Evolutionary conservation across 148 eudicot genomes (phyloP), one percentile per base, ranked within the genome.

Genomic region (Pouteria glomerata): DNA sequence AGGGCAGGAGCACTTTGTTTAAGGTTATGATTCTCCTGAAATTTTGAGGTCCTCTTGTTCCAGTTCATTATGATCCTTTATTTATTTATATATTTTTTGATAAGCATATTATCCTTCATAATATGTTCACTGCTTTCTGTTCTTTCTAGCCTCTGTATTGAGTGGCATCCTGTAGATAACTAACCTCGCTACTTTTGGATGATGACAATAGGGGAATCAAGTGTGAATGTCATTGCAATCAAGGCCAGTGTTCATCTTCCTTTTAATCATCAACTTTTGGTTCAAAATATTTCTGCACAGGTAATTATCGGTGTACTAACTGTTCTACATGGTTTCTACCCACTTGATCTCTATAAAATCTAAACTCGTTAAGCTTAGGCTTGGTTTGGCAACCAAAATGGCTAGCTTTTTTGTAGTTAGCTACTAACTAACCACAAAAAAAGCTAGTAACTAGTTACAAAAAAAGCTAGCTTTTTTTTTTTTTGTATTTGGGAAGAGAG

Each of bases 281-380:
- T 94, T 69, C 98, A 94, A 73, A 94, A 94, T 78, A 93, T 94
- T 65, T 83, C 98, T 78, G 72, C 87, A 27, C 96, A 89, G 98
- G 98, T 94, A 79, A 27, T 24, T 77, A 10, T 59, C 34, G 19
- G 6, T 19, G 33, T 70, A 58, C 29, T 59, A 12, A 34, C 33
- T 41, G 23, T 27, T 31, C 57, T 66, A 51, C 53, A 7, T 66
- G 24, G 31, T n/a, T 31, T 66, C 10, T 57, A 8, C 55, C 12
- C 39, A 35, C 13, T 34, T 19, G 47, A 5, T 21, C 35, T 42
- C 33, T 59, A n/a, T 13, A 45, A 33, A 19, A 34, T 44, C 23
- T 57, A 0, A 8, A 21, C 30, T 56, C 16, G 16, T 47, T 53
- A 39, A 31, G 13, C 39, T 4, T 30, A n/a, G n/a, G n/a, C n/a